phyloP scores from a whole-genome alignment of 2,329 filamentous ascomycete species.

The Colletotrichum camelliae region DNA sequence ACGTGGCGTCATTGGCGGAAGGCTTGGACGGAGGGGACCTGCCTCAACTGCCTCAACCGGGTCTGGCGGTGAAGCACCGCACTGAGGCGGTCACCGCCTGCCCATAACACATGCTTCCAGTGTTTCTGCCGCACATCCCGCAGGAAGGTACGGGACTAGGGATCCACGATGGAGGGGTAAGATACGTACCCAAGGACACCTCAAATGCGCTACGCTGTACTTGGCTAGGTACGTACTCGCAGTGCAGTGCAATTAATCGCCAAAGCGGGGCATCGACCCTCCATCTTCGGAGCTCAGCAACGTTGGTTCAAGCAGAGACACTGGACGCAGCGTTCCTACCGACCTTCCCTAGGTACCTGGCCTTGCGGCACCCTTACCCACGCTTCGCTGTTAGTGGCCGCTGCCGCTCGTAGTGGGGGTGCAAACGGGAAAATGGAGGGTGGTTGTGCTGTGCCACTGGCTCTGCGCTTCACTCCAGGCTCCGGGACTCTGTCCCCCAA shows the following conservation, averaged over 20 bases:
- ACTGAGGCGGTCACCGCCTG: neutral
- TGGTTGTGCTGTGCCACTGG: neutral
- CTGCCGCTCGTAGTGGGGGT: neutral
- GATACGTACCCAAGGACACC: neutral
- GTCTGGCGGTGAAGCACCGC: neutral
- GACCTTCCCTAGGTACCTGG: neutral
- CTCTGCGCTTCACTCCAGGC: neutral
- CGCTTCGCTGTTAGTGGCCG: constrained; percentile 11
- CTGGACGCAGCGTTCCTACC: neutral
- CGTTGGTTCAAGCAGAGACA: neutral
- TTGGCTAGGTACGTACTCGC: neutral
- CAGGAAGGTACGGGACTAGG: neutral
- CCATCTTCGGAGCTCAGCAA: constrained; percentile 8
- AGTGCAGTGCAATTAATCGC: neutral
- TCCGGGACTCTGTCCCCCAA: constrained; percentile 1
- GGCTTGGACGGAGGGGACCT: neutral
- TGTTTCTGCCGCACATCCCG: neutral
- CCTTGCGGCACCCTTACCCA: neutral
- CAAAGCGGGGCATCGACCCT: neutral
- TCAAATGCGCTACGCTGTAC: neutral
- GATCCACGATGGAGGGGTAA: neutral
- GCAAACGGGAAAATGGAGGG: neutral
- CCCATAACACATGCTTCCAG: neutral
- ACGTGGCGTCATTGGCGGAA: neutral
- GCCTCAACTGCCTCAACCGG: neutral